Evolutionary conservation across 2,329 filamentous ascomycete genomes (phyloP), one percentile per base, ranked within the genome.

Genomic region (Aspergillus tamarii): DNA sequence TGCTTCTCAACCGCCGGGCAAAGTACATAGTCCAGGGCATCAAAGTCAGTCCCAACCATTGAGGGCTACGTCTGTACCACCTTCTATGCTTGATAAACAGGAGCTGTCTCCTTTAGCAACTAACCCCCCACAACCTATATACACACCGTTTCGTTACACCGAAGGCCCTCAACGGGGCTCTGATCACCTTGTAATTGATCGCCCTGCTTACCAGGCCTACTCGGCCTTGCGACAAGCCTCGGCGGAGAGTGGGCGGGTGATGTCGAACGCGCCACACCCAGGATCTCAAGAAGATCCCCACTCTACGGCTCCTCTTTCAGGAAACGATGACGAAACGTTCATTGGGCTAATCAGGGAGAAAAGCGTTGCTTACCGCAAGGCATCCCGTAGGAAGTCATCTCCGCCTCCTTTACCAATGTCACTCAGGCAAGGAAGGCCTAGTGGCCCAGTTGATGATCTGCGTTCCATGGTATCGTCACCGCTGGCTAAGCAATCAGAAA

Each of bases 321-420:
- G 69, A 59, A 72, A 70, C 11, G 72, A 67, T 56, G 77, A 79
- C 57, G 81, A 82, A 68, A 82, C 80, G 3, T 83, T 83, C 61
- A 73, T 83, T n/a, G 81, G 81, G 7, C 70, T 83, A 12, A 80
- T 83, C 36, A 72, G 81, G 62, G 77, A 81, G 60, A 82, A 81
- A 64, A 82, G 81, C 61, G 76, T 76, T 57, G 72, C 76, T n/a
- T 81, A 80, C 58, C 67, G 73, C 26, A 71, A 70, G 43, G 59
- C 68, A 30, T 70, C 67, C n/a, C 71, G 68, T 41, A 72, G 63
- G 23, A 66, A 66, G n/a, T 69, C 72, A 6, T 63, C 74, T 21
- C 67, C 70, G 16, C 69, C 74, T 4, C 67, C 74, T 1, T 66
- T 77, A 19, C 77, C 78, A 2, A 70, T 72, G 50, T 62, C 73